Base-by-base conservation (phyloP, 768 basidiomycete genomes). In the Cystobasidium onofrii region DNA sequence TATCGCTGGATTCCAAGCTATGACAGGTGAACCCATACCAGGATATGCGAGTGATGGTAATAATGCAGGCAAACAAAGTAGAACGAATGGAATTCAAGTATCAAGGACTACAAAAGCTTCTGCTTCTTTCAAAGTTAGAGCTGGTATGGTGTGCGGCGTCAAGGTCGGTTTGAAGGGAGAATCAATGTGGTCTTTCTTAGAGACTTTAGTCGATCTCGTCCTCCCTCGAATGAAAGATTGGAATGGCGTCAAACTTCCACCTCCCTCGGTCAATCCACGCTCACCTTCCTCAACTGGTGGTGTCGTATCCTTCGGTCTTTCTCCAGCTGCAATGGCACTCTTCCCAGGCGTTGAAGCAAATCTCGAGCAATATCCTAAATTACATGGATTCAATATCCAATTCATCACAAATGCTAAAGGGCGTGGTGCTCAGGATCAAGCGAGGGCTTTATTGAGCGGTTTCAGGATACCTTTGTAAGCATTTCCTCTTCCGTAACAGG, bases 301-400 rank as follows among this genome's bases (percentile, higher is more conserved):
- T 64, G 91, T 95, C 23, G 90, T 97, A 64, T 87, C 88, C 1
- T 88, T 98, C 77, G 95, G 95, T 61, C 84, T 99, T 1, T 87
- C 89, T 0, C 88, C 91, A 0, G 82, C 84, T 2, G 92, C 94
- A 0, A 89, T 99, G 86, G 87, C 85, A 7, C 85, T 94, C 77
- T 99, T 97, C 84, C 95, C 95, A 0, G 91, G 95, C 82, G 89
- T 98, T 72, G 95, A 98, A 83, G 88, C 92, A 81, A 96, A 96
- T 80, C 81, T 89, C 52, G 94, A 97, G 79, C 82, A 90, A 33
- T 99, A 97, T 80, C 91, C 92, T 4, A 86, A 86, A 76, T 80
- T 86, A 57, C 89, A 88, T 78, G 95, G 95, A 23, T 91, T 99
- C 86, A 90, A 97, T 79, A 88, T 99, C 43, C 90, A 94, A 80